Evolutionary conservation across 495 filamentous ascomycete species (phyloP).

Genomic region (Poronia punctata): DNA sequence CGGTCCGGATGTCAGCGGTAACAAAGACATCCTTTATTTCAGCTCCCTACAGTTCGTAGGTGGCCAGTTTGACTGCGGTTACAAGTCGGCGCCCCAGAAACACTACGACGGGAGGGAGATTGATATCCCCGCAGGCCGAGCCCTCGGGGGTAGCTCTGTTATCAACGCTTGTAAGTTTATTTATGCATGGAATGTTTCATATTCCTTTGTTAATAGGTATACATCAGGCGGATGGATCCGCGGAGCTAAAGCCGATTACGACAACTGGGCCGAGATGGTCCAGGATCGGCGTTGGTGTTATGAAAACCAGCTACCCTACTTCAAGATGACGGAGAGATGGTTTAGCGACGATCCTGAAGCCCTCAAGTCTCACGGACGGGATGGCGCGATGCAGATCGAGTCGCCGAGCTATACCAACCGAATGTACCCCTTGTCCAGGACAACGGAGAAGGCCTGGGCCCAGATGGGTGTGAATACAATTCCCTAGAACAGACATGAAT

Average conservation of each 20-base stretch:
- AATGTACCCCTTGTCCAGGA: slow-evolving; percentile 24
- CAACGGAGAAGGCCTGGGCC: slow-evolving; percentile 33
- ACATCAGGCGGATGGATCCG: slow-evolving; percentile 27
- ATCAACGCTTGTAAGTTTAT: slow-evolving; percentile 49
- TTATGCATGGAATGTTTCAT: slow-evolving; percentile 35
- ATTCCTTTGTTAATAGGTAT: slow-evolving; percentile 27
- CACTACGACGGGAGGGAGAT: slow-evolving; percentile 40
- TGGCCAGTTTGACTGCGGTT: slow-evolving; percentile 45
- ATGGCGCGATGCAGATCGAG: slow-evolving; percentile 41
- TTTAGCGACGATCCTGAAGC: slow-evolving; percentile 11
- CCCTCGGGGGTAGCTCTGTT: slow-evolving; percentile 47
- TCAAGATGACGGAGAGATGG: slow-evolving; percentile 25
- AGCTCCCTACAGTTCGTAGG: slow-evolving; percentile 43
- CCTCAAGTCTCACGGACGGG: slow-evolving; percentile 37
- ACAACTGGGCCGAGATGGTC: slow-evolving; percentile 27
- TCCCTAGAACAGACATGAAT: slow-evolving; percentile 41
- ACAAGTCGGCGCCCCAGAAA: slow-evolving; percentile 46
- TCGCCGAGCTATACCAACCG: slow-evolving; percentile 32
- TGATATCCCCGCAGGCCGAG: slow-evolving; percentile 45
- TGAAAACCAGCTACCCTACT: slow-evolving; percentile 26
- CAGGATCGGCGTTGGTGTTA: slow-evolving; percentile 28
- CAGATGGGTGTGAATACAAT: slow-evolving; percentile 29
- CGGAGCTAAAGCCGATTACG: slow-evolving; percentile 38
- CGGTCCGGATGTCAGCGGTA: slow-evolving; percentile 41
- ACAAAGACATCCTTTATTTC: slow-evolving; percentile 37